Percentiles rank a stretch among this genome's conserved stretches.
phyloP scores from a whole-genome alignment of 2,329 filamentous ascomycete species.

The Venturia effusa region DNA sequence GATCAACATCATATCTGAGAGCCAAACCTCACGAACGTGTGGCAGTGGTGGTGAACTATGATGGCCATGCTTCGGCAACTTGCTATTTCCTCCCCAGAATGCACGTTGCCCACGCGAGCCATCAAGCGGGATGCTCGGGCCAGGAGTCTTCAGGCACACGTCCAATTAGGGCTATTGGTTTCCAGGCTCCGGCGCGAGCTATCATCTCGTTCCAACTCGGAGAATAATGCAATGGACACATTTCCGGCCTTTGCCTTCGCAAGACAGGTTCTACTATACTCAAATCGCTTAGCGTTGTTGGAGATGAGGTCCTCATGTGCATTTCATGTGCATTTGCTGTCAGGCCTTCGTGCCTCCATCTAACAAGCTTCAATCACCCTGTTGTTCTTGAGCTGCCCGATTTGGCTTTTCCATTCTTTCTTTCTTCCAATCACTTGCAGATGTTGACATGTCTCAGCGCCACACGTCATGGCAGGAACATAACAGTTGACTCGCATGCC shows the following conservation, averaged over 20 bases:
- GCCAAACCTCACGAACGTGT: not conserved
- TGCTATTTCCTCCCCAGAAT: conserved; percentile 1
- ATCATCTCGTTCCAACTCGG: not conserved
- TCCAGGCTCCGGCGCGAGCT: not conserved
- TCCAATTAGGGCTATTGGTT: not conserved
- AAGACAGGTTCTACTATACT: not conserved
- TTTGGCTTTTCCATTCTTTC: not conserved
- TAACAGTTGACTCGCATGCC: not conserved
- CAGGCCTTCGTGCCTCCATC: not conserved
- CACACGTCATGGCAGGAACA: not conserved
- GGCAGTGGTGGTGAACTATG: too few relatives aligned
- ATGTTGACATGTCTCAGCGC: not conserved
- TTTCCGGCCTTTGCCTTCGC: not conserved
- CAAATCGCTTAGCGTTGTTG: not conserved
- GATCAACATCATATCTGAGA: not conserved
- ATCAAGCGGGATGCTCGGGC: not conserved
- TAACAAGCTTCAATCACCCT: not conserved
- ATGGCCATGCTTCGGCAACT: not conserved
- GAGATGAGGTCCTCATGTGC: not conserved
- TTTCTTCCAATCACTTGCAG: not conserved
- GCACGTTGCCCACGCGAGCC: conserved; percentile 3
- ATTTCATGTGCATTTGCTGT: not conserved
- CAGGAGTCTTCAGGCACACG: not conserved
- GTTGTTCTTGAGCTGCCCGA: not conserved
- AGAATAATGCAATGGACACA: not conserved